phyloP scores from a whole-genome alignment of 352 stramenopile species.

The Phytopythium boreale region DNA sequence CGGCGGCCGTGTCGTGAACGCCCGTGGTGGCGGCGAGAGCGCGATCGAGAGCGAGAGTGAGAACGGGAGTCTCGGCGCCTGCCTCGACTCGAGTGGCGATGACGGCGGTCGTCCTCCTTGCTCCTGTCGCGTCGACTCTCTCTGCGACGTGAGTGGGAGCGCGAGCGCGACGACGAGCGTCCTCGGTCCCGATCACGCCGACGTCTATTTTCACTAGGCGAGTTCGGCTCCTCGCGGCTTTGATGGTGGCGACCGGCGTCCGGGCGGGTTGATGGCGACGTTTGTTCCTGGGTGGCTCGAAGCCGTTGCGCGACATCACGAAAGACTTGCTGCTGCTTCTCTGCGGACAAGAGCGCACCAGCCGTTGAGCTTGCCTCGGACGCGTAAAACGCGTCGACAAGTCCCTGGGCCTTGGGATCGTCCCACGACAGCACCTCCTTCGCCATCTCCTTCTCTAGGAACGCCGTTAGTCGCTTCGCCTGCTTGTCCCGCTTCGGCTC shows the following conservation, averaged over 20 bases:
- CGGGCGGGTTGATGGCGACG: neutral
- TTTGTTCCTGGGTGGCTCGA: neutral
- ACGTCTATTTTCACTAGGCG: neutral
- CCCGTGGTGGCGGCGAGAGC: conserved; percentile 16
- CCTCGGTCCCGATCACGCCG: too few relatives aligned
- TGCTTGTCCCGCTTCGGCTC: conserved; percentile 25
- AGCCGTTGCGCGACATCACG: conserved; percentile 1
- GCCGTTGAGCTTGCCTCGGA: conserved; percentile 9
- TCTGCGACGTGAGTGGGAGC: conserved; percentile 10
- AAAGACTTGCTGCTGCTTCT: conserved; percentile 29
- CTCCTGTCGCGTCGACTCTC: conserved; percentile 17
- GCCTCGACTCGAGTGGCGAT: conserved; percentile 15
- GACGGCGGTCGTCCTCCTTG: conserved; percentile 12
- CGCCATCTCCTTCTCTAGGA: conserved; percentile 27
- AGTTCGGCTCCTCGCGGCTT: neutral
- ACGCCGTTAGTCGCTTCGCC: conserved; percentile 27
- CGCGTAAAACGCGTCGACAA: conserved; percentile 30
- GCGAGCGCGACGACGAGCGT: conserved; percentile 4
- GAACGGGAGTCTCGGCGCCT: conserved; percentile 22
- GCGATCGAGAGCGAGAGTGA: conserved; percentile 31
- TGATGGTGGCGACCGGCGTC: neutral
- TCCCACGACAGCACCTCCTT: conserved; percentile 17
- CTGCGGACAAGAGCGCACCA: conserved; percentile 10
- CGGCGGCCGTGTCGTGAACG: conserved; percentile 1
- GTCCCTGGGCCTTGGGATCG: conserved; percentile 16